A percentile compares a stretch with the other conserved stretches of the same genome.
These are phyloP conservation scores for Fusarium sp. DNA, from an alignment of 2,329 filamentous ascomycete species.

Conservation along the genomic window DNA sequence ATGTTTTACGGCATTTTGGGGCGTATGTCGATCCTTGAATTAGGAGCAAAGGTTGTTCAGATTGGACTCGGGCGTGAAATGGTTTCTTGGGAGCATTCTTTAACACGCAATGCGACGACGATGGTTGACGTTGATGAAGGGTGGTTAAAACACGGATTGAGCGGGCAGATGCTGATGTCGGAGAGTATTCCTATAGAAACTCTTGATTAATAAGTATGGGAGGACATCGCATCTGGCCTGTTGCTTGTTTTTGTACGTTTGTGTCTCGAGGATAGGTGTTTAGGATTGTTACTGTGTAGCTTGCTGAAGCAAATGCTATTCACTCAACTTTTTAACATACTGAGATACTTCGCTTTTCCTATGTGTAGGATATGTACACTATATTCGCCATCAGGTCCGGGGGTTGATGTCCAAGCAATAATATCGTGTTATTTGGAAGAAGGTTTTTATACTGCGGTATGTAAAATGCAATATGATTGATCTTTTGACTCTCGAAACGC, in stretches of 20 bases:
- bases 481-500: conserved; percentile 38
- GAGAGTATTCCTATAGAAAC: conserved; percentile 2
- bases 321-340: conserved; percentile 23
- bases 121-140: conserved; percentile 37
- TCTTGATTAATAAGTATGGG: conserved; percentile 38
- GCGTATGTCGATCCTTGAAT: conserved; percentile 41
- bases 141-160: conserved; percentile 37
- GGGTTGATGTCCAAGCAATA: not conserved
- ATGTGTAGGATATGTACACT: not conserved
- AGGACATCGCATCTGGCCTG: conserved; percentile 25
- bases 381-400: not conserved
- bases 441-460: not conserved
- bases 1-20: conserved; percentile 44
- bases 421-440: not conserved
- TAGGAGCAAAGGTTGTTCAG: conserved; percentile 38
- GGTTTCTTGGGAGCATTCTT: conserved; percentile 41
- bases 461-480: conserved; percentile 3
- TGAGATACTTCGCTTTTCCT: conserved; percentile 32
- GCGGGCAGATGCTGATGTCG: conserved; percentile 24
- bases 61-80: conserved; percentile 41
- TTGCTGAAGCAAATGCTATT: conserved; percentile 26
- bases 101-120: conserved; percentile 40
- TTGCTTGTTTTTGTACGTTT: conserved; percentile 37
- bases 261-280: conserved; percentile 42
- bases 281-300: conserved; percentile 40